Evolutionary conservation across 768 basidiomycete species (phyloP), one percentile per base, ranked within the genome.

Genomic region (Hygrophorus pudorinus): DNA sequence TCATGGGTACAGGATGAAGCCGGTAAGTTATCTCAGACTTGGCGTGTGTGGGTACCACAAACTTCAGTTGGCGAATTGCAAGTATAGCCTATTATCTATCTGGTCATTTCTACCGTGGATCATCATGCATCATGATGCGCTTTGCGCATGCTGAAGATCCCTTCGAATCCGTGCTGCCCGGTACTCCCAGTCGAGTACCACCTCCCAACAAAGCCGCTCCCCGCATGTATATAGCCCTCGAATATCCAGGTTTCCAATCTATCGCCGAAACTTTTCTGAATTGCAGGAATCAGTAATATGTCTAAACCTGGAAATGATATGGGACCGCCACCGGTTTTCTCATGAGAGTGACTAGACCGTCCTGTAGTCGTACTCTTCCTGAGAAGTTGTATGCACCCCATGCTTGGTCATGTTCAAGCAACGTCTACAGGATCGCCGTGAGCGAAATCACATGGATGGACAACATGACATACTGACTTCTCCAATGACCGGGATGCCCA

Each of bases 321-420:
- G 42, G 48, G 16, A 62, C 75, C 48, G 53, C 24, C 24, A 82
- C 80, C 52, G 79, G 73, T 61, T 76, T 69, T 56, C 82, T 71
- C 57, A 71, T 73, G 56, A 85, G 63, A 38, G 67, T 65, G 48
- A 87, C 71, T 52, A 67, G 59, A 13, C 83, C 84, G 55, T 82
- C 76, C 31, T 65, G 37, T 10, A 43, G 64, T 28, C 72, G 65
- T 36, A 84, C 67, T 18, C 73, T 64, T 39, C 85, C 85, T 9
- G 66, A 64, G 54, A 79, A 76, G 46, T 58, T 69, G 58, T 74
- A 84, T 9, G 75, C 73, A 4, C 77, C 80, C 81, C 85, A 87
- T 6, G 78, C 78, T 31, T 65, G 63, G 47, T 77, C 76, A 44
- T 77, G 73, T 38, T 68, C 66, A 38, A 53, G 59, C 36, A 70